phyloP scores from a whole-genome alignment of 306 rosid species.

The Myrica gale region DNA sequence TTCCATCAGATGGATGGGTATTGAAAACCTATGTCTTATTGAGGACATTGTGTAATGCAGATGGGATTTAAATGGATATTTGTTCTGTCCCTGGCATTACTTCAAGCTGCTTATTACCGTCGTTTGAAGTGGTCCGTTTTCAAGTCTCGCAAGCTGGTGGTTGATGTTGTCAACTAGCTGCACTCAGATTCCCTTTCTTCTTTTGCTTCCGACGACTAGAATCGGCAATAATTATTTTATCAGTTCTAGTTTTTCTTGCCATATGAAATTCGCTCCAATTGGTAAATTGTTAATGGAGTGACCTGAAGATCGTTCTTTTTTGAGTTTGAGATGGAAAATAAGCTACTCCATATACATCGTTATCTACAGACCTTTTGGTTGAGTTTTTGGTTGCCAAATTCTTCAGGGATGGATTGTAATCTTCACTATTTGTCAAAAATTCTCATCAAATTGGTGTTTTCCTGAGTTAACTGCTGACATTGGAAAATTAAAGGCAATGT shows the following conservation, averaged over 20 bases:
- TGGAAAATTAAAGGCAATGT: background rate
- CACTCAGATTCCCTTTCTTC: conserved; percentile 25
- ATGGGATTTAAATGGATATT: conserved; percentile 99
- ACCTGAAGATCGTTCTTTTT: conserved; percentile 45
- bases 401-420: background rate
- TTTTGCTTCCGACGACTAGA: conserved; percentile 38
- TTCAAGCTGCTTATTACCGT: conserved; percentile 92
- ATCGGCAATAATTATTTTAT: conserved; percentile 58
- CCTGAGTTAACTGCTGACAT: background rate
- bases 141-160: conserved; percentile 97
- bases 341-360: conserved; percentile 33
- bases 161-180: conserved; percentile 87
- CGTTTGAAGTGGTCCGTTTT: conserved; percentile 89
- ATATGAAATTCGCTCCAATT: conserved; percentile 39
- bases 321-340: conserved; percentile 50
- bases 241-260: conserved; percentile 45
- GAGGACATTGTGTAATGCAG: conserved; percentile 42
- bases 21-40: background rate
- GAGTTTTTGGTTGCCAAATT: conserved; percentile 13
- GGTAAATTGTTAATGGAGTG: conserved; percentile 48
- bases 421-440: background rate
- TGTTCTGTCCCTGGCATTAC: conserved; percentile 82
- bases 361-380: conserved; percentile 27
- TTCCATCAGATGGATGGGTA: background rate
- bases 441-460: background rate